These are phyloP conservation scores for Aureobasidium sp. DNA, from an alignment of 2,329 filamentous ascomycete species.

Conservation along the genomic window DNA sequence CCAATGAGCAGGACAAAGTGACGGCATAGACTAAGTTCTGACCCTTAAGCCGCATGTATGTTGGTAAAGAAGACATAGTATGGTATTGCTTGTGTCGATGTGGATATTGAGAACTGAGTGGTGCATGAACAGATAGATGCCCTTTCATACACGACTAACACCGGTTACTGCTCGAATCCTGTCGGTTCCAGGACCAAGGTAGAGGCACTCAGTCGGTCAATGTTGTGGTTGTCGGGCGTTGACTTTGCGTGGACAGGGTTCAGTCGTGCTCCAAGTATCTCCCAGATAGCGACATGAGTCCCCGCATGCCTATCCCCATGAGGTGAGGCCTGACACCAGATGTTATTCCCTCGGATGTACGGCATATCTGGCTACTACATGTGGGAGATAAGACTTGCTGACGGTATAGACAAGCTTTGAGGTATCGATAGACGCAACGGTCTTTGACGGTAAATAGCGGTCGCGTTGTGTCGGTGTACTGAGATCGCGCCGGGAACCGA, in stretches of 20 bases:
- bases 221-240: not conserved
- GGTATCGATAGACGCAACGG: not conserved
- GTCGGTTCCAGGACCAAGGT: not conserved
- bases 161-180: not conserved
- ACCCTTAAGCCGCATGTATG: constrained; percentile 23
- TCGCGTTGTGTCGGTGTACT: no score
- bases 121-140: no score
- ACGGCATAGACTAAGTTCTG: constrained; percentile 22
- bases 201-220: not conserved
- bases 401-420: not conserved
- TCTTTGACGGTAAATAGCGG: not conserved
- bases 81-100: no score
- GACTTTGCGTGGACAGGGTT: not conserved
- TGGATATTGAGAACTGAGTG: no score
- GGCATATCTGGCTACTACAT: no score
- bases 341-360: not conserved
- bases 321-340: not conserved
- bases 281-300: no score
- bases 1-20: constrained; percentile 37
- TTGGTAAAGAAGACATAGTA: constrained; percentile 17
- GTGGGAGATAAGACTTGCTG: not conserved
- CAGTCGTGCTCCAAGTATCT: no score
- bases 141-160: not conserved
- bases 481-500: no score
- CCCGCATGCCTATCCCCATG: not conserved